Evolutionary conservation across 2,329 filamentous ascomycete genomes (phyloP), one percentile per base, ranked within the genome.

Genomic region (Juglanconis oblonga): DNA sequence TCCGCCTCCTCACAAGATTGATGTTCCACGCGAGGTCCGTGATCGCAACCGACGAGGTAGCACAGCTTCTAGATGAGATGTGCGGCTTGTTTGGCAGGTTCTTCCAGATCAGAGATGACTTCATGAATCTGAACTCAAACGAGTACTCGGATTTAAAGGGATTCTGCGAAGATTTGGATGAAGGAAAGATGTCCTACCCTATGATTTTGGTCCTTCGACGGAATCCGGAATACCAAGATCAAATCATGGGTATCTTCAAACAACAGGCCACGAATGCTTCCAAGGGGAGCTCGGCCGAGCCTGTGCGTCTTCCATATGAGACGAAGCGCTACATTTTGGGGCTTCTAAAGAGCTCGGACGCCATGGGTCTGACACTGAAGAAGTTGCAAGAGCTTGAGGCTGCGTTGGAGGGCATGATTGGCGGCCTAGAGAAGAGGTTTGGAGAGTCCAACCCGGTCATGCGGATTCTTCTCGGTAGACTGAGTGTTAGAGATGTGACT

Each of bases 51-150:
- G 14, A n/a, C 40, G 4, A 11, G 6, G 40, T n/a, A 4, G n/a
- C n/a, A n/a, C n/a, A n/a, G n/a, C n/a, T n/a, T n/a, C n/a, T n/a
- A n/a, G 52, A 44, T 54, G 11, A 14, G 13, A n/a, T 56, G 17
- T 31, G 35, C 5, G 36, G 32, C 17, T 38, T 56, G 44, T 33
- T 56, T 32, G 48, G 54, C 33, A 29, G 44, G 32, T 48, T 56
- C 33, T 56, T 56, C 33, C 54, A 56, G 5, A 35, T 55, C 42
- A 35, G 53, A 8, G 54, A 56, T 10, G 54, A 56, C 44, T 49
- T 48, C 44, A 13, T 56, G 32, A 56, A 56, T 4, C 44, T 56
- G 32, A 54, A 54, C 38, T 54, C 52, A 42, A 13, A 36, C 17
- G 44, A 49, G 2, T 49, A 56, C 24, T 36, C 44, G 14, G 38